Base-by-base conservation (phyloP, 1,139 yeast genomes). In the Yamadazyma pseudoaaseri region DNA sequence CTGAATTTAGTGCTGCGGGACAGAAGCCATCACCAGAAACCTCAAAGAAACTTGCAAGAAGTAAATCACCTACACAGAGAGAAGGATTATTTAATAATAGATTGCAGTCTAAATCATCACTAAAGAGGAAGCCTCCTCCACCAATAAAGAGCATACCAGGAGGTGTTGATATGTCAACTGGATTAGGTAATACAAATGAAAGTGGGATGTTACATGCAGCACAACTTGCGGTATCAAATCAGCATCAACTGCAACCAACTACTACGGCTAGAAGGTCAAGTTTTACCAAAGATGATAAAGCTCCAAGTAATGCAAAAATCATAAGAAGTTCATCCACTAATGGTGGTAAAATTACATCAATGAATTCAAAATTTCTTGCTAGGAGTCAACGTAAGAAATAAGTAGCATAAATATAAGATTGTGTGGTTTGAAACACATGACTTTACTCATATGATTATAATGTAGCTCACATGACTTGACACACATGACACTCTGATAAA, bases 331-430 rank as follows among this genome's bases (percentile, higher is more conserved):
- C 40, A 6, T 13, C 31, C n/a, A 16, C 16, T 8, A 33, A 23
- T 8, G 40, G 36, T 3, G 17, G 18, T 10, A 24, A 30, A 12
- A 54, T 70, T 11, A 68, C 73, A 2, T 49, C 65, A 11, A 52
- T 62, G 59, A 69, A 67, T 46, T 67, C 74, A 8, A 70, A 69
- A 43, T 55, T 70, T 27, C 52, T 70, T 31, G 73, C 74, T 13
- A 48, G 75, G 44, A 67, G 72, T 41, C 59, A 56, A 25, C 54
- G 73, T 43, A 64, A 61, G 39, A 64, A 62, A 48, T 62, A 48
- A 38, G n/a, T 16, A 9, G 16, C 20, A 17, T 26, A 26, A 5
- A 15, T 26, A 26, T 26, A 14, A 6, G 10, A 8, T 18, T 18
- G 9, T 18, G 9, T n/a, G n/a, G n/a, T n/a, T n/a, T n/a, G n/a